phyloP scores from a whole-genome alignment of 768 basidiomycete species.

The Phanerochaete carnosa region DNA sequence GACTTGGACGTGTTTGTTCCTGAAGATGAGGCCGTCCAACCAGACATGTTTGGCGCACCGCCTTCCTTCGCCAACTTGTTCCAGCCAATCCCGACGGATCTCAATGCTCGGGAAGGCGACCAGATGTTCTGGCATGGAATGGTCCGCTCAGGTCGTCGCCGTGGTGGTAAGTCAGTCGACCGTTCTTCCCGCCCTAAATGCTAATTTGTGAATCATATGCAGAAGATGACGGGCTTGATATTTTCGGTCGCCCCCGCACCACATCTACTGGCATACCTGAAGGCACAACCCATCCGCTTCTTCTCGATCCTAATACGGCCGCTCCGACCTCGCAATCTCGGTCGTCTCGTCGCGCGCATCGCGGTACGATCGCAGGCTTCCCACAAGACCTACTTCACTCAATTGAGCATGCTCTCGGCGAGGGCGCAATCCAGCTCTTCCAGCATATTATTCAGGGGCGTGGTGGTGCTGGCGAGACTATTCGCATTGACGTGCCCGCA shows the following conservation, averaged over 20 bases:
- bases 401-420: constrained; percentile 79
- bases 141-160: constrained; percentile 53
- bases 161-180: constrained; percentile 36
- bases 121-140: constrained; percentile 26
- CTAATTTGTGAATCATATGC: not conserved
- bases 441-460: constrained; percentile 73
- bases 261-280: constrained; percentile 53
- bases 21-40: constrained; percentile 7
- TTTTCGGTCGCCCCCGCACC: constrained; percentile 63
- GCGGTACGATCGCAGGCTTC: constrained; percentile 40
- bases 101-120: constrained; percentile 32
- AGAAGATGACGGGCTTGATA: constrained; percentile 54
- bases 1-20: constrained; percentile 29
- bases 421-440: constrained; percentile 77
- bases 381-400: constrained; percentile 62
- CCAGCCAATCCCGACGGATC: constrained; percentile 30
- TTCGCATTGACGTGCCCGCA: constrained; percentile 75
- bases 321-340: constrained; percentile 47
- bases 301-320: constrained; percentile 57
- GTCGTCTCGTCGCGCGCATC: constrained; percentile 51
- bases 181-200: not conserved
- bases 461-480: constrained; percentile 53
- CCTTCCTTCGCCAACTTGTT: constrained; percentile 2
- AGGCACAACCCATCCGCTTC: constrained; percentile 76
- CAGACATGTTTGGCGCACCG: constrained; percentile 38